Conservation (phyloP, 441 rosid genomes). For the Arabidopsis lyrata region DNA sequence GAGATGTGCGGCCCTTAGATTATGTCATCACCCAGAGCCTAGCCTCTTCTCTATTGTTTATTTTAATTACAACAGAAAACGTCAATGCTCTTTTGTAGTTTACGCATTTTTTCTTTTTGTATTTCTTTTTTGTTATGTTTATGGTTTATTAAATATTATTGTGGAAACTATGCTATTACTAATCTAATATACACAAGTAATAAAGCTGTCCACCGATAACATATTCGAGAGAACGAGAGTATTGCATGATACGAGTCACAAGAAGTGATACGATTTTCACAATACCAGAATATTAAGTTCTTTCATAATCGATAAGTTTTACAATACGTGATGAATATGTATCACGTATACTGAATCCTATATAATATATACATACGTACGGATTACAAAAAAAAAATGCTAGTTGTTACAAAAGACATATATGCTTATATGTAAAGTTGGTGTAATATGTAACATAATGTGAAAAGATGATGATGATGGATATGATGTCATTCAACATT, state of each 20-base stretch:
- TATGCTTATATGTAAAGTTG: slow-evolving; percentile 3
- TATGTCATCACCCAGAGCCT: slow-evolving; percentile 20
- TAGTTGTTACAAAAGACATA: neutral
- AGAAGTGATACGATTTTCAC: neutral
- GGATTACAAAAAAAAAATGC: too few species aligned
- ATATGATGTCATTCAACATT: slow-evolving; percentile 46
- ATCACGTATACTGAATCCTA: too few species aligned
- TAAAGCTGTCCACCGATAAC: too few species aligned
- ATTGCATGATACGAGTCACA: too few species aligned
- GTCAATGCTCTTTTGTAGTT: slow-evolving; percentile 15
- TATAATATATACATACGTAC: neutral
- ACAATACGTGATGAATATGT: neutral
- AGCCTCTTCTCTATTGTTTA: neutral
- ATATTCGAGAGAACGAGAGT: too few species aligned
- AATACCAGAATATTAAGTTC: neutral
- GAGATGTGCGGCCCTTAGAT: slow-evolving; percentile 39
- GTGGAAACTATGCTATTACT: neutral
- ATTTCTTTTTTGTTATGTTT: neutral
- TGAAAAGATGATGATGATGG: slow-evolving; percentile 30
- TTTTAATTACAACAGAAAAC: neutral
- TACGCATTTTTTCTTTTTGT: neutral
- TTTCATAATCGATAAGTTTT: neutral
- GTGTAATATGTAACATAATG: slow-evolving; percentile 26
- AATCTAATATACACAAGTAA: too few species aligned
- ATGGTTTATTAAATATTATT: too few species aligned